Base-by-base conservation (phyloP, 2,329 filamentous ascomycete species). In the Aspergillus candidus region DNA sequence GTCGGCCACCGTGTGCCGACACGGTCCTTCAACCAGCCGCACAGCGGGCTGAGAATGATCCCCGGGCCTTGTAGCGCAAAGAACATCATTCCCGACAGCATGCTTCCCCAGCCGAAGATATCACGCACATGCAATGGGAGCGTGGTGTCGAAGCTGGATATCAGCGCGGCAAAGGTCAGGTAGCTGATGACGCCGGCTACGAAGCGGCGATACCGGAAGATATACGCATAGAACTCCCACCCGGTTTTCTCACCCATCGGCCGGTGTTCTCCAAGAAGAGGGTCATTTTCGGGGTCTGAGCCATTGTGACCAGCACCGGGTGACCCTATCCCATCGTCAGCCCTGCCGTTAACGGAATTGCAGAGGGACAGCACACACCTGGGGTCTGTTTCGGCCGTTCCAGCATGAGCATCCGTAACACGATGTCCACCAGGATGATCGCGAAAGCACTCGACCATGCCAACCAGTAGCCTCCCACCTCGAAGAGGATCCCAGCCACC, bases 31-130 rank as follows among this genome's bases (percentile, higher is more conserved):
- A 73, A 53, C 65, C 67, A 69, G 11, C 77, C 81, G 2, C 80
- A 72, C 1, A 80, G 35, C 0, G 83, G 83, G 0, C 77, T 75
- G 2, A 78, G 50, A 54, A 85, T 78, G 6, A 75, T 73, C 3
- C 47, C 48, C 0, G 83, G 83, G 2, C 82, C 63, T 37, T 83
- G 75, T 22, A 86, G 54, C 3, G 72, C 67, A 2, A 80, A 66
- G 52, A 82, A 80, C 12, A 80, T 60, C 6, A 82, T 59, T 0
- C 79, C 78, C 1, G 76, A 74, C 0, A 72, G 75, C 1, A 72
- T 70, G 0, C 78, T 74, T 36, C 71, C 65, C 75, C 76, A 82
- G 43, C 63, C 51, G 50, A 82, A 83, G 0, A 65, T 70, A 8
- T 65, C 55, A 34, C 73, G 66, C 6, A 79, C 74, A 51, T 76